Base-by-base conservation (phyloP, 2,329 filamentous ascomycete genomes). In the Penicillium sp. region DNA sequence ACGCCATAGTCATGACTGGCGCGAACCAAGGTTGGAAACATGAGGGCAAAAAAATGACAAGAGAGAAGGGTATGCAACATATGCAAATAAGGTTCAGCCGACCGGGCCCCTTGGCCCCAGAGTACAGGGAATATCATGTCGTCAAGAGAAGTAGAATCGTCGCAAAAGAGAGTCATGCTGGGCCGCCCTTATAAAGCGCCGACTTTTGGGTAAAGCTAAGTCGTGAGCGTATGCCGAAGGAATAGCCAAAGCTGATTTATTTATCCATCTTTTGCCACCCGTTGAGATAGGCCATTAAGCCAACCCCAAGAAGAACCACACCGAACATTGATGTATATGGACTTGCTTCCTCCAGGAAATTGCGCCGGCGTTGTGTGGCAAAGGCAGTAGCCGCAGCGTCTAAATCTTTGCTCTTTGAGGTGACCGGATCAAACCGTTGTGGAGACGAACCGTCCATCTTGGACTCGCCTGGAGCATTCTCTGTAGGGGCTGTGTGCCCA, bases 211-310 rank as follows among this genome's bases (percentile, higher is more conserved):
- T 24, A 18, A 46, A 44, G 34, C 42, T 23, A 46, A 34, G 45
- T 53, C 50, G 31, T 49, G 41, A 53, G 44, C 39, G 23, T 16
- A 27, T 28, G 28, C n/a, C n/a, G 13, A 47, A 34, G 22, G 22
- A 26, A 18, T 28, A 44, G 28, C 27, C 44, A 37, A 51, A 40
- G 34, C 35, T 29, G 28, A 23, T 39, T 60, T 64, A 76, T 63
- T 70, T 71, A 50, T 77, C 76, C 44, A 71, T 66, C 59, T 75
- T 76, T 60, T 89, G 85, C 86, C 86, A 91, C 42, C 85, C 85
- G 62, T 93, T 93, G 57, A 93, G 77, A 68, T 89, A 90, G 34
- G 86, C 86, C 87, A 93, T 93, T 54, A 93, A 67, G 11, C 87
- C 86, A 72, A 93, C 85, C 26, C 87, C 87, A 50, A 93, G 73